Conservation (phyloP, 768 basidiomycete genomes). For the Chalciporus pseudorubinellus region DNA sequence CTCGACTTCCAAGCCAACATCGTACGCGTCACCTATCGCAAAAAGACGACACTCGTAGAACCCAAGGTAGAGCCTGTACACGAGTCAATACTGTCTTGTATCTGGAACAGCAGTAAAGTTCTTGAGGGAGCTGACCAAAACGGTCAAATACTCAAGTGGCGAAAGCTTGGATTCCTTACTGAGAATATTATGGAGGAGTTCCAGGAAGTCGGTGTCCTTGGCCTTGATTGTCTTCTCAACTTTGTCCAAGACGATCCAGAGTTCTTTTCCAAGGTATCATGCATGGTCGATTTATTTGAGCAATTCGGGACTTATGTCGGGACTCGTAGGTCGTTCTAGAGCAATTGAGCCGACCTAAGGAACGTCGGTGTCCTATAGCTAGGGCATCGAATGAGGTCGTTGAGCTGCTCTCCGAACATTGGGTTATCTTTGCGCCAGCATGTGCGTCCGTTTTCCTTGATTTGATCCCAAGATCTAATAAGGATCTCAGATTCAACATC, state of each 20-base stretch:
- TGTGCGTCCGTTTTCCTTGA: constrained; percentile 47
- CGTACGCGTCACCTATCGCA: constrained; percentile 72
- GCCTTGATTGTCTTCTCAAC: constrained; percentile 77
- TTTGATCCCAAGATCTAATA: constrained; percentile 2
- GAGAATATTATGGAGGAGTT: constrained; percentile 79
- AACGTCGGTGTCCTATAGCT: constrained; percentile 79
- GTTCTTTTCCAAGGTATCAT: constrained; percentile 64
- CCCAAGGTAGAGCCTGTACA: constrained; percentile 61
- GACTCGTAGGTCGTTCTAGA: constrained; percentile 66
- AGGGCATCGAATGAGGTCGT: constrained; percentile 85
- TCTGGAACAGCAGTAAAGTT: constrained; percentile 67
- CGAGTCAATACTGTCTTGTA: constrained; percentile 52
- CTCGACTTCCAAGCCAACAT: constrained; percentile 89
- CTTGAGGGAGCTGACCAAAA: constrained; percentile 49
- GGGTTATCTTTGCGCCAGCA: constrained; percentile 82
- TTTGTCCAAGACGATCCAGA: constrained; percentile 71
- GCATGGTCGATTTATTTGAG: background rate
- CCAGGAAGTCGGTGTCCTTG: constrained; percentile 72
- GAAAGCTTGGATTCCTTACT: constrained; percentile 70
- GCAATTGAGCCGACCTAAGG: constrained; percentile 69
- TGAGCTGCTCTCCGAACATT: constrained; percentile 79
- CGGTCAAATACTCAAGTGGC: constrained; percentile 63
- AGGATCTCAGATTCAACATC: constrained; percentile 60
- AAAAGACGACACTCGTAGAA: constrained; percentile 77
- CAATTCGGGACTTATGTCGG: constrained; percentile 6